Conservation (phyloP, 169 alveolate species). For the Cryptosporidium andersoni region DNA sequence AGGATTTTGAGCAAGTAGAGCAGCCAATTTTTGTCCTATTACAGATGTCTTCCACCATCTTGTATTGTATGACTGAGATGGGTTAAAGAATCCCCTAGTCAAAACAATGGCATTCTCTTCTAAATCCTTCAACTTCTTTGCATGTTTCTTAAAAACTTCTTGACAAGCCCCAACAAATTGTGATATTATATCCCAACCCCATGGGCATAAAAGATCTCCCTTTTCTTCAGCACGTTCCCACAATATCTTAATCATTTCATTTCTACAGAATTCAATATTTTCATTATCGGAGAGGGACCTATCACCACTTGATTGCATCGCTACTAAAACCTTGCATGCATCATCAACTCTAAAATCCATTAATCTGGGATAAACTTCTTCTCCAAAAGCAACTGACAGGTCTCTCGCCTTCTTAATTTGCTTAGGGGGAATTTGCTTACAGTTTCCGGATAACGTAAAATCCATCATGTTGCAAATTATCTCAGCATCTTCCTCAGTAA, state of each 20-base stretch:
- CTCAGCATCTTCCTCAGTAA: constrained; percentile 69
- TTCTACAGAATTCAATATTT: constrained; percentile 56
- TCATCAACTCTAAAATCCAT: constrained; percentile 64
- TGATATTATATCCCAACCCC: constrained; percentile 70
- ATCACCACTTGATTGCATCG: constrained; percentile 11
- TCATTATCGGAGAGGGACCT: constrained; percentile 3
- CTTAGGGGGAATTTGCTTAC: constrained; percentile 63
- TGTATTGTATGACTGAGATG: constrained; percentile 37
- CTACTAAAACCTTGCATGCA: constrained; percentile 50
- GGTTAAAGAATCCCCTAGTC: constrained; percentile 68
- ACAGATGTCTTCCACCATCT: constrained; percentile 72
- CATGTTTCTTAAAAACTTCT: constrained; percentile 53
- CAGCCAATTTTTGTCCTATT: constrained; percentile 67
- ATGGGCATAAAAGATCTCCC: constrained; percentile 63
- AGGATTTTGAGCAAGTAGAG: constrained; percentile 18
- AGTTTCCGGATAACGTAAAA: constrained; percentile 45
- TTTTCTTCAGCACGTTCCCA: constrained; percentile 56
- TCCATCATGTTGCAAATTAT: constrained; percentile 65
- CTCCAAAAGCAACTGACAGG: constrained; percentile 51
- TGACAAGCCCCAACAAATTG: constrained; percentile 67
- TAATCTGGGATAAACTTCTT: constrained; percentile 37
- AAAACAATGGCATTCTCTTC: constrained; percentile 62
- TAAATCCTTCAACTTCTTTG: constrained; percentile 27
- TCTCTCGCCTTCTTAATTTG: constrained; percentile 53
- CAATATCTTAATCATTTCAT: constrained; percentile 52